phyloP scores from a whole-genome alignment of 805 yeast species.

The Teunomyces gatunensis region DNA sequence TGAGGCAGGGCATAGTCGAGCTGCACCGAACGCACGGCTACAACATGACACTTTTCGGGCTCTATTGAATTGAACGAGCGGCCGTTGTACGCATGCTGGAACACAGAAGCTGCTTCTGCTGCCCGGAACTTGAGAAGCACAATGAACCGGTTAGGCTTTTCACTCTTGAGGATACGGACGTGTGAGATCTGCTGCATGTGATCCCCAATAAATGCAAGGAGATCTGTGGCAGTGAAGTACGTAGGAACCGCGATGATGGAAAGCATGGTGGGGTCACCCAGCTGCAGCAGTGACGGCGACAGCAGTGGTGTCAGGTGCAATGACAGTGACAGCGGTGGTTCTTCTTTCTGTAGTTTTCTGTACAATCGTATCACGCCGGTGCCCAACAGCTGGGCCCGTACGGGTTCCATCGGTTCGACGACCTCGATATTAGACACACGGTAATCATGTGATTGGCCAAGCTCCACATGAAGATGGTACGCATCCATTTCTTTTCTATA shows the following conservation, averaged over 20 bases:
- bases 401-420: conserved; percentile 34
- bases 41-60: conserved; percentile 79
- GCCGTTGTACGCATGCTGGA: conserved; percentile 68
- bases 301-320: too few relatives aligned
- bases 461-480: conserved; percentile 35
- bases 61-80: conserved; percentile 81
- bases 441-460: conserved; percentile 20
- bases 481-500: conserved; percentile 30
- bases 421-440: conserved; percentile 29
- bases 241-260: conserved; percentile 85
- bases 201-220: conserved; percentile 78
- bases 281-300: conserved; percentile 18
- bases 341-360: conserved; percentile 27
- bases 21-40: conserved; percentile 61
- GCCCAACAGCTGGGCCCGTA: conserved; percentile 65
- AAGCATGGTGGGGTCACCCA: conserved; percentile 62
- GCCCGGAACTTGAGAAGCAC: conserved; percentile 73
- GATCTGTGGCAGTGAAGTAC: conserved; percentile 80
- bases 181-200: conserved; percentile 59
- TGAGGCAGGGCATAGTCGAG: conserved; percentile 23
- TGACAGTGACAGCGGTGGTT: too few relatives aligned
- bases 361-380: conserved; percentile 70
- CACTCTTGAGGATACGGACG: conserved; percentile 67
- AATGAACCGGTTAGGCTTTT: conserved; percentile 66
- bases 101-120: conserved; percentile 53